Base-by-base conservation (phyloP, 495 filamentous ascomycete genomes). In the Hyaloscypha bicolor region DNA sequence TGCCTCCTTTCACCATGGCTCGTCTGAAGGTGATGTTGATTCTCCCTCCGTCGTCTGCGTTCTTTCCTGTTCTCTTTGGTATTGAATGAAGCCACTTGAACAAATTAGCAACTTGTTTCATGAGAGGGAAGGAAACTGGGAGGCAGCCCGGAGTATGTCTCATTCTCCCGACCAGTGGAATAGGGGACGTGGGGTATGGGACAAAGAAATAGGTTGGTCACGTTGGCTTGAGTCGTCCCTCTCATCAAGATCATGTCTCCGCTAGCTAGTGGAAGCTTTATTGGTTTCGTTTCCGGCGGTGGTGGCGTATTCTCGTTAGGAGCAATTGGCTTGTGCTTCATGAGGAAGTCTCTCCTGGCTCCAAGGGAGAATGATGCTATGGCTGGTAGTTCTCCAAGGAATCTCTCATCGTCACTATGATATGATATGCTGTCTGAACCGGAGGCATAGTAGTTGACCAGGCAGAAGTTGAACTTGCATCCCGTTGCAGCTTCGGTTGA, bases 231-330 rank as follows among this genome's bases (percentile, higher is more conserved):
- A 29, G 90, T 93, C 58, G 72, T 73, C 0, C 89, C 88, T 16
- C 81, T 82, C 89, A 92, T 93, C 9, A 93, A 73, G 14, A 92
- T 73, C 88, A 93, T 90, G 71, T 92, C 90, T 0, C 91, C 90
- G 59, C 82, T 84, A 3, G 69, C 80, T 25, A 93, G 80, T 22
- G 81, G 75, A 25, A 93, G 72, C 69, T 89, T 91, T 19, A 92
- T 65, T 22, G 82, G 83, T 60, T 79, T 75, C 19, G 65, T 70
- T 22, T 76, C 72, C 45, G 72, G 58, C 32, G 56, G 65, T 65
- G 51, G 64, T 62, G 60, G 60, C 8, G 60, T 59, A 51, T 65
- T 71, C 45, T 72, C 71, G 62, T 71, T 72, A 6, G 68, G 69
- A 2, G 79, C 45, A 39, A 73, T 64, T 1, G 82, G 86, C 72